Evolutionary conservation across 352 stramenopile genomes (phyloP), one percentile per base, ranked within the genome.

Genomic region (Elongisporangium undulatum): DNA sequence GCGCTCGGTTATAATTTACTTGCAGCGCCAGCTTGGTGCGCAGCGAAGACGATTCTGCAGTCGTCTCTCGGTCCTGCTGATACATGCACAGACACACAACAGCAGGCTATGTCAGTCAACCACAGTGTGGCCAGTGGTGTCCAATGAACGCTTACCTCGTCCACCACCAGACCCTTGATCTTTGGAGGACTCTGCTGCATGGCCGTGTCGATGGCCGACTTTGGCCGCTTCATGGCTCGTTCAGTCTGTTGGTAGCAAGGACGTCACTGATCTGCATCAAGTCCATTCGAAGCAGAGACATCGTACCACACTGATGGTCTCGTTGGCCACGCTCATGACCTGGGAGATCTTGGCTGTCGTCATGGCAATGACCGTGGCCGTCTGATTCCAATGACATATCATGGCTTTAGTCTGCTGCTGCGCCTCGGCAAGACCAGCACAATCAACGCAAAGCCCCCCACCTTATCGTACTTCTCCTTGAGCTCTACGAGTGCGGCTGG

Each of bases 161-260:
- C 71, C 17, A 67, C 72, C 23, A 82, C 50, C n/a, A 86, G 64
- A 3, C 63, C 65, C 7, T 67, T 72, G 4, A 70, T 62, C 60
- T 89, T 89, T 2, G 82, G 55, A 3, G 82, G 82, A 65, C 79
- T 89, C 62, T 79, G 82, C 53, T 89, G 78, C 80, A 92, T 90
- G 2, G 83, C 83, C 53, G 77, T 57, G 59, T 92, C 83, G 17
- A 92, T 70, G 9, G 75, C 66, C 1, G 77, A 90, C 71, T 90
- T 90, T 16, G 83, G 80, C 7, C 80, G 77, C 60, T 92, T 92
- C 71, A 92, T 89, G 4, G 83, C 77, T 19, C 77, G 69, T 61
- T 89, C 77, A 19, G 90, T 74, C 83, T 90, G 58, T 0, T 51
- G 22, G 12, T 5, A 26, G 8, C 7, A 38, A 15, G 58, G 1